These are phyloP conservation scores for Coniella lustricola DNA, from an alignment of 2,329 filamentous ascomycete species.

Conservation along the genomic window DNA sequence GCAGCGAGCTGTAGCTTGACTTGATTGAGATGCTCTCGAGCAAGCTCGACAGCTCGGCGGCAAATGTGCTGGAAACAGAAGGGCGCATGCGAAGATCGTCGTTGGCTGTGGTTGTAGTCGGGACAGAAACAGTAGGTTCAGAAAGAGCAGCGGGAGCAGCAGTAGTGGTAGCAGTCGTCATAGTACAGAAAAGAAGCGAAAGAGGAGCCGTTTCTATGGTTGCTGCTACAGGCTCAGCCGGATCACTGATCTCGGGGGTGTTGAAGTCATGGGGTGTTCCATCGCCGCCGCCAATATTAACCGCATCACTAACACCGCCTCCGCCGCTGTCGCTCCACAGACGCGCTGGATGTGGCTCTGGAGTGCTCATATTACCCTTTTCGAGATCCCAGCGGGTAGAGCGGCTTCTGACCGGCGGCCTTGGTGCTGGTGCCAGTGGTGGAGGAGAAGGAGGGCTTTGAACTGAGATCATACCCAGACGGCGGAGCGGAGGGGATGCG, in stretches of 20 bases:
- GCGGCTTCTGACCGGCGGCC: neutral
- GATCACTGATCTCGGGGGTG: too few species aligned
- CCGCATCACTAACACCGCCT: neutral
- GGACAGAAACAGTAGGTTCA: neutral
- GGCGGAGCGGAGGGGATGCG: neutral
- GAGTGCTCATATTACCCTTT: neutral
- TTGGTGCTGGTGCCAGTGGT: neutral
- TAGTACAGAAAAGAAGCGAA: too few species aligned
- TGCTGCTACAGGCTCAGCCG: too few species aligned
- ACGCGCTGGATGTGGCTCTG: neutral
- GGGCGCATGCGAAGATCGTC: neutral
- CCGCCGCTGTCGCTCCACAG: neutral
- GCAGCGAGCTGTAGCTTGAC: constrained; percentile 7
- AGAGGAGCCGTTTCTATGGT: too few species aligned
- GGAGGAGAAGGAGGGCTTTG: neutral
- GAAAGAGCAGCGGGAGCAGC: too few species aligned
- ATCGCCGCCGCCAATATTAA: neutral
- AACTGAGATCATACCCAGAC: neutral
- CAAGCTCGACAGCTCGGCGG: constrained; percentile 3
- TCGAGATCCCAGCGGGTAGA: constrained; percentile 5
- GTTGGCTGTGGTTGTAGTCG: neutral
- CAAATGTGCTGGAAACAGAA: constrained; percentile 4
- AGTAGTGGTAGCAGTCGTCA: neutral
- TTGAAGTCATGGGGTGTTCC: too few species aligned
- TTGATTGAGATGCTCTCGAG: constrained; percentile 8